Evolutionary conservation across 495 filamentous ascomycete species (phyloP).

Genomic region (Aspergillus nidulans): DNA sequence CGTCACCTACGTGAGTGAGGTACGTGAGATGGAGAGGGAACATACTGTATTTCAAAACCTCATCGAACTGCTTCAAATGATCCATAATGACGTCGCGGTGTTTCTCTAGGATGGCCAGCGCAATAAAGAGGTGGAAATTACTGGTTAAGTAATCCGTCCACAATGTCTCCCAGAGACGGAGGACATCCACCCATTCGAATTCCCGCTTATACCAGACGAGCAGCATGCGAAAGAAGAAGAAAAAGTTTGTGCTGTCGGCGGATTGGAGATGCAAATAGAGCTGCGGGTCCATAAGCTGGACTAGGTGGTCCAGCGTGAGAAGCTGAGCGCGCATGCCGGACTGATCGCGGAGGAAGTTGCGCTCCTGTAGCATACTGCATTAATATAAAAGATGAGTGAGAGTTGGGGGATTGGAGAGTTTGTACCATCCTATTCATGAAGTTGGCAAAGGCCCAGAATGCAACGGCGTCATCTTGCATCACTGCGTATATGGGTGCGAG

Average conservation of each 20-base stretch:
- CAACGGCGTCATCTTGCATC: constrained; percentile 92
- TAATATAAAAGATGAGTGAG: neutral
- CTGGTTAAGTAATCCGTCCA: constrained; percentile 91
- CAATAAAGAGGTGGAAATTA: constrained; percentile 91
- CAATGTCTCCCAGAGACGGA: constrained; percentile 85
- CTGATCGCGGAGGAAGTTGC: constrained; percentile 96
- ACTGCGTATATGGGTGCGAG: constrained; percentile 95
- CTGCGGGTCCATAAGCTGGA: constrained; percentile 93
- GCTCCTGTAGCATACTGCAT: constrained; percentile 49
- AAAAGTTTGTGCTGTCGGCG: constrained; percentile 95
- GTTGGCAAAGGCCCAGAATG: constrained; percentile 92
- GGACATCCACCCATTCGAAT: constrained; percentile 80
- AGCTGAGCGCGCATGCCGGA: constrained; percentile 92
- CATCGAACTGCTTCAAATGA: constrained; percentile 91
- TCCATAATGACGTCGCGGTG: constrained; percentile 92
- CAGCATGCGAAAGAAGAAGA: constrained; percentile 99
- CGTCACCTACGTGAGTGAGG: neutral
- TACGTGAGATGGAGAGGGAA: constrained; percentile 10
- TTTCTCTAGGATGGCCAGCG: constrained; percentile 91
- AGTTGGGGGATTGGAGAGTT: neutral
- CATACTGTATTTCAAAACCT: constrained; percentile 92
- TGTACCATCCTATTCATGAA: constrained; percentile 92
- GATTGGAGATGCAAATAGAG: constrained; percentile 85
- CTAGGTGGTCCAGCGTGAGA: constrained; percentile 82
- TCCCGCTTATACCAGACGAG: constrained; percentile 98